Conservation (phyloP, 1,139 yeast genomes). For the Hemisphaericaspora xylofermentans region DNA sequence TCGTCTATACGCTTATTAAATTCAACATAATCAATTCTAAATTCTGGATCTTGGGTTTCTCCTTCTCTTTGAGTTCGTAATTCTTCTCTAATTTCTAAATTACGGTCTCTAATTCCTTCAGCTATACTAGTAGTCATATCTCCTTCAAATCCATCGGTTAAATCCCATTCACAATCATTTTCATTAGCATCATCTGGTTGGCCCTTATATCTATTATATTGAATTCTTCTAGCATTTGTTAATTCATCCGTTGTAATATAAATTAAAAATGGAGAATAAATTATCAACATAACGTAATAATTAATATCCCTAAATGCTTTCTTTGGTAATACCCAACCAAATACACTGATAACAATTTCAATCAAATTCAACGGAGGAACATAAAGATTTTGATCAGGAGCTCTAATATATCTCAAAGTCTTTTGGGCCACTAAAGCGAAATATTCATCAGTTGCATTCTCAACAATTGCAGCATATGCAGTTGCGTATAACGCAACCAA, state of each 20-base stretch:
- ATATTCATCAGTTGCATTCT: conserved; percentile 70
- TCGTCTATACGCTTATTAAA: conserved; percentile 51
- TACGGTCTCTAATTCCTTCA: conserved; percentile 41
- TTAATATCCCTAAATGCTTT: conserved; percentile 37
- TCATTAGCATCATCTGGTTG: conserved; percentile 81
- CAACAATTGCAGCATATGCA: conserved; percentile 79
- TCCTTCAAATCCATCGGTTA: conserved; percentile 70
- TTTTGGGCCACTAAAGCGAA: conserved; percentile 83
- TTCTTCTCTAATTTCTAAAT: conserved; percentile 36
- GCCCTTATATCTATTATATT: conserved; percentile 66
- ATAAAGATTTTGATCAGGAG: conserved; percentile 83
- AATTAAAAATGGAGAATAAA: conserved; percentile 67
- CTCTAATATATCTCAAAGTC: conserved; percentile 79
- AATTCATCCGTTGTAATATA: conserved; percentile 66
- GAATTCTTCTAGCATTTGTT: conserved; percentile 63
- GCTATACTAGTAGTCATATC: conserved; percentile 27
- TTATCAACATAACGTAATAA: conserved; percentile 55
- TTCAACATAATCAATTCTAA: conserved; percentile 45
- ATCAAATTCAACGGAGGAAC: conserved; percentile 83
- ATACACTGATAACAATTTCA: conserved; percentile 51
- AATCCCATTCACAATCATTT: conserved; percentile 75
- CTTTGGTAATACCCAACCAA: conserved; percentile 28
- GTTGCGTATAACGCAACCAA: conserved; percentile 82
- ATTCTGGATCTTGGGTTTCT: conserved; percentile 72
- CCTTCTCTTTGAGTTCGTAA: conserved; percentile 56